Percentiles rank a stretch among this genome's conserved stretches.
Evolutionary conservation across 176 grass and related monocot genomes (phyloP).

Genomic region (Avena eriantha): DNA sequence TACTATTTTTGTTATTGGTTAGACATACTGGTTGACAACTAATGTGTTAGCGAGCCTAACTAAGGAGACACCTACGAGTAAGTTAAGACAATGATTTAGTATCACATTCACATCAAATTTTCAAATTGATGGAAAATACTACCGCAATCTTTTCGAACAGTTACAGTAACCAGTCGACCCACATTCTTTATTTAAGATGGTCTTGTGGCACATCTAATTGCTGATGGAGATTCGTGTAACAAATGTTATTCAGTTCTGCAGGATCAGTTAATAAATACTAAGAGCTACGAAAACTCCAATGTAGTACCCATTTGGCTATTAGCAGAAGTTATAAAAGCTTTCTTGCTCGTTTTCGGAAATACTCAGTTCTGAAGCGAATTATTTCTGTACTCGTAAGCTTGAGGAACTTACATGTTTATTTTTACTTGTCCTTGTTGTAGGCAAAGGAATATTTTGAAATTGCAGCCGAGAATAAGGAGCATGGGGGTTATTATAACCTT

Average conservation of each 20-base stretch:
- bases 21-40: not conserved
- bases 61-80: constrained; percentile 8
- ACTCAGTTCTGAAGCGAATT: not conserved
- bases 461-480: constrained; percentile 80
- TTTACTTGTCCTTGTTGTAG: constrained; percentile 53
- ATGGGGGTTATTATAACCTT: constrained; percentile 96
- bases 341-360: constrained; percentile 20
- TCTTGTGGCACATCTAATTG: constrained; percentile 4
- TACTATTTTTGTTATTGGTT: not conserved
- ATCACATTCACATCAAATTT: constrained; percentile 13
- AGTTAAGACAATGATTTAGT: not conserved
- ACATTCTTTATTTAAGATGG: constrained; percentile 1
- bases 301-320: not conserved
- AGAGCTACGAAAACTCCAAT: constrained; percentile 20
- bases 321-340: not conserved
- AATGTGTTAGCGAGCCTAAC: not conserved
- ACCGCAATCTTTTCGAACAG: not conserved
- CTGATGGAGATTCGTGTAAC: constrained; percentile 4
- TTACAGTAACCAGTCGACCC: not conserved
- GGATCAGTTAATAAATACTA: constrained; percentile 26
- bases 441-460: constrained; percentile 92
- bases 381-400: not conserved
- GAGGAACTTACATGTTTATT: constrained; percentile 35
- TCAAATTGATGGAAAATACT: constrained; percentile 23
- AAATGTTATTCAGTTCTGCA: constrained; percentile 22